Conservation (phyloP, 129 eudicot genomes). For the Tagetes patula region DNA sequence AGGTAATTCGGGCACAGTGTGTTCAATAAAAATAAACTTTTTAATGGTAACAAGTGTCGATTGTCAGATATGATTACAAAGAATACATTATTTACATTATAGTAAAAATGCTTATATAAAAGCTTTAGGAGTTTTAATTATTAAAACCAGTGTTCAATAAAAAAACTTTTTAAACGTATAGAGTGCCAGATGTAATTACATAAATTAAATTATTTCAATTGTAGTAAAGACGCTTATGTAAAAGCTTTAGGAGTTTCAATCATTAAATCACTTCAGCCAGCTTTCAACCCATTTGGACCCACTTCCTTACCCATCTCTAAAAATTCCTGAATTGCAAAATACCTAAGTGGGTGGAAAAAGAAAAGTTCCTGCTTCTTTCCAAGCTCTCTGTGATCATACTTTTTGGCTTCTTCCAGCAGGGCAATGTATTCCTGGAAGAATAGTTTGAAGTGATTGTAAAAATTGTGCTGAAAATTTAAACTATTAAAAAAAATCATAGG, state of each 20-base stretch:
- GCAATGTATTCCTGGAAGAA: constrained; percentile 68
- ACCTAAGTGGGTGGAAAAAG: constrained; percentile 66
- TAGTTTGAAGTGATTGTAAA: constrained; percentile 1
- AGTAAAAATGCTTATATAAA: not conserved
- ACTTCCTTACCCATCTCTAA: not conserved
- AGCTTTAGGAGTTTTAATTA: not conserved
- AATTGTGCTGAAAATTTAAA: not conserved
- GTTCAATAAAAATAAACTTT: not conserved
- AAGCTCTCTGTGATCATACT: constrained; percentile 85
- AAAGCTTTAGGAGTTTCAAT: not conserved
- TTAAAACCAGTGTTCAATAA: not conserved
- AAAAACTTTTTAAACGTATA: not conserved
- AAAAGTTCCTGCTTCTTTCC: constrained; percentile 88
- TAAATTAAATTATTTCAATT: not conserved
- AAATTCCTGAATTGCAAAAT: not conserved
- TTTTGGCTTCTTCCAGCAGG: constrained; percentile 88
- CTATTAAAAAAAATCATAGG: constrained; percentile 5
- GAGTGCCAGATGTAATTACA: not conserved
- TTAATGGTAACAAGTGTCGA: not conserved
- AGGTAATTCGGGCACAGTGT: not conserved
- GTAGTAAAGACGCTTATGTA: not conserved
- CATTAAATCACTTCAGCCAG: not conserved
- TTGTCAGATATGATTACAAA: not conserved
- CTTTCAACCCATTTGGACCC: not conserved
- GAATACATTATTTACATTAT: not conserved